Evolutionary conservation across 176 grass and related monocot species (phyloP).

Genomic region (Avena eriantha): DNA sequence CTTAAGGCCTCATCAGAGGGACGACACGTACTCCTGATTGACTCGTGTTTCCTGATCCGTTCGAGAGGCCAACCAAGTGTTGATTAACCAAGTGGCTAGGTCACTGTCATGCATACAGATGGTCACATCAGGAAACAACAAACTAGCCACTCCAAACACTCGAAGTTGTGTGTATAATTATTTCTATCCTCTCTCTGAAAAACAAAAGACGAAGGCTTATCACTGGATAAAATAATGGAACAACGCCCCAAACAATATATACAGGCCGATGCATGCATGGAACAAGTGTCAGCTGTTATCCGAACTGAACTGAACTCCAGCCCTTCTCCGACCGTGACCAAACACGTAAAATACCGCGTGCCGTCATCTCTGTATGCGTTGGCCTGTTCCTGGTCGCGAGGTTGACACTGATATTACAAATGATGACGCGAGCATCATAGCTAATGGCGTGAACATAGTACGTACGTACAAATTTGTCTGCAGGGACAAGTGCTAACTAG

Average conservation of each 20-base stretch:
- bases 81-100: constrained; percentile 7
- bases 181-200: background rate
- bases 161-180: background rate
- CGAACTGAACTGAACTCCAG: background rate
- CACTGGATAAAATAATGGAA: background rate
- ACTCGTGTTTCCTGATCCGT: too few species aligned
- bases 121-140: constrained; percentile 27
- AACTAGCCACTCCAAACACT: background rate
- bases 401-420: background rate
- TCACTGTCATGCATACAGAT: constrained; percentile 20
- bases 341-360: background rate
- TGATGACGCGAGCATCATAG: background rate
- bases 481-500: background rate
- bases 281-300: constrained; percentile 34
- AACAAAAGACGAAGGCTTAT: constrained; percentile 18
- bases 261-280: background rate
- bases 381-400: constrained; percentile 16
- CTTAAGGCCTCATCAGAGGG: too few species aligned
- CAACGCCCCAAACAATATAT: background rate
- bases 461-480: background rate
- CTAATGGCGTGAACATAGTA: background rate
- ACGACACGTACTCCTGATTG: too few species aligned
- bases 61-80: background rate
- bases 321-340: background rate
- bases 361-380: constrained; percentile 39